phyloP scores from a whole-genome alignment of 192 early-diverging fungal genomes.

The Linnemannia zychae region DNA sequence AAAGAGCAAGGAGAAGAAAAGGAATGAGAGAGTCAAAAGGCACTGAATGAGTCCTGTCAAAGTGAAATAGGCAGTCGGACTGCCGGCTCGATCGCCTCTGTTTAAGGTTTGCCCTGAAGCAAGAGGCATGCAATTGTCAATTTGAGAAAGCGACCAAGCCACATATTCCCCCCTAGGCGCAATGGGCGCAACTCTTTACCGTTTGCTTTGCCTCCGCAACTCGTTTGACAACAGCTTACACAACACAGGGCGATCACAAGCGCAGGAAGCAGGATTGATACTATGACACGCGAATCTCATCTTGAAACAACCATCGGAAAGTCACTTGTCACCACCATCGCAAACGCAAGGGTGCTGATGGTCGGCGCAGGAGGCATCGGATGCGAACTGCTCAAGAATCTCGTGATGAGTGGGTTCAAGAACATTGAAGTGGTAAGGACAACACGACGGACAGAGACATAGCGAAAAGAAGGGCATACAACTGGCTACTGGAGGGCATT shows the following conservation, averaged over 20 bases:
- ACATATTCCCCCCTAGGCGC: background rate
- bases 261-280: background rate
- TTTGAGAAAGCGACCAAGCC: background rate
- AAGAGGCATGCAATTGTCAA: background rate
- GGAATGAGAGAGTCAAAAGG: background rate
- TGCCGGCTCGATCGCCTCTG: constrained; percentile 13
- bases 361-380: constrained; percentile 97
- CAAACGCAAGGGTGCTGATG: constrained; percentile 65
- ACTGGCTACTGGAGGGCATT: background rate
- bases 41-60: background rate
- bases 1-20: background rate
- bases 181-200: background rate
- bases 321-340: constrained; percentile 22
- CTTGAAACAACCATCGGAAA: constrained; percentile 47
- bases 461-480: background rate
- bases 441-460: background rate
- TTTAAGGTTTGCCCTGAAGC: background rate
- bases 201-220: background rate
- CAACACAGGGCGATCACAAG: background rate
- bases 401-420: constrained; percentile 89
- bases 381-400: constrained; percentile 97
- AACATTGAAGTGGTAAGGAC: constrained; percentile 78
- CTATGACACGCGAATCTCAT: constrained; percentile 41
- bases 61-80: background rate
- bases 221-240: background rate